phyloP scores from a whole-genome alignment of 495 filamentous ascomycete genomes.

The Talaromyces trachyspermus region DNA sequence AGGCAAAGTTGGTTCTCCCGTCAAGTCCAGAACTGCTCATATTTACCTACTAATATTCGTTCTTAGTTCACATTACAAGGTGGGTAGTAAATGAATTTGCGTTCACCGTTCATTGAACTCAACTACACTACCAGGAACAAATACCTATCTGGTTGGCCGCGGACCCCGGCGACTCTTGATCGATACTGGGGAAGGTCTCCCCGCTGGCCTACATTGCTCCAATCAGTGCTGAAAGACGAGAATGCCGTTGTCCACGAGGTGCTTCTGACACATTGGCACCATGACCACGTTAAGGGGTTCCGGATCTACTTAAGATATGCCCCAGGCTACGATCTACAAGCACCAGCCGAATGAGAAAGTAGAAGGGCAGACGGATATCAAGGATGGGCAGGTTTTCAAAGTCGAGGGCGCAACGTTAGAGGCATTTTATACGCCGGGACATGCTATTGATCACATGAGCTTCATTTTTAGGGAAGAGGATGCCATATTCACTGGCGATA shows the following conservation, averaged over 20 bases:
- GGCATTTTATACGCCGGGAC: slow-evolving; percentile 75
- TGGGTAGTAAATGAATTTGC: slow-evolving; percentile 12
- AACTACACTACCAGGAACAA: slow-evolving; percentile 62
- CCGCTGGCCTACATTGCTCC: slow-evolving; percentile 52
- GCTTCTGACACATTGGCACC: slow-evolving; percentile 87
- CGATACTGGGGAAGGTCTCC: slow-evolving; percentile 69
- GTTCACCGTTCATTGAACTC: too few species aligned
- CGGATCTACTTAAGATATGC: slow-evolving; percentile 57
- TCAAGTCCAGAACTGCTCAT: too few species aligned
- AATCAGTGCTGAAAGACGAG: slow-evolving; percentile 55
- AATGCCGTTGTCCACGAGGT: slow-evolving; percentile 54
- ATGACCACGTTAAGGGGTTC: slow-evolving; percentile 74
- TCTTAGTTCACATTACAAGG: slow-evolving; percentile 48
- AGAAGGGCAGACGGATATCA: slow-evolving; percentile 39
- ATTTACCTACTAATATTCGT: too few species aligned
- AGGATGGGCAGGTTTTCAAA: slow-evolving; percentile 63
- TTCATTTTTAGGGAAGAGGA: slow-evolving; percentile 65
- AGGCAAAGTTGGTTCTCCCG: slow-evolving; percentile 53
- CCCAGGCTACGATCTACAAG: slow-evolving; percentile 47
- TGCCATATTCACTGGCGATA: slow-evolving; percentile 91
- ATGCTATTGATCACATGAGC: slow-evolving; percentile 79
- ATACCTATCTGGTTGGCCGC: slow-evolving; percentile 78
- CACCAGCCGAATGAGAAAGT: slow-evolving; percentile 38
- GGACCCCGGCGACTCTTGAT: slow-evolving; percentile 62
- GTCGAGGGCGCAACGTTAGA: slow-evolving; percentile 71